Evolutionary conservation across 768 basidiomycete genomes (phyloP).

Genomic region (Naganishia vishniacii): DNA sequence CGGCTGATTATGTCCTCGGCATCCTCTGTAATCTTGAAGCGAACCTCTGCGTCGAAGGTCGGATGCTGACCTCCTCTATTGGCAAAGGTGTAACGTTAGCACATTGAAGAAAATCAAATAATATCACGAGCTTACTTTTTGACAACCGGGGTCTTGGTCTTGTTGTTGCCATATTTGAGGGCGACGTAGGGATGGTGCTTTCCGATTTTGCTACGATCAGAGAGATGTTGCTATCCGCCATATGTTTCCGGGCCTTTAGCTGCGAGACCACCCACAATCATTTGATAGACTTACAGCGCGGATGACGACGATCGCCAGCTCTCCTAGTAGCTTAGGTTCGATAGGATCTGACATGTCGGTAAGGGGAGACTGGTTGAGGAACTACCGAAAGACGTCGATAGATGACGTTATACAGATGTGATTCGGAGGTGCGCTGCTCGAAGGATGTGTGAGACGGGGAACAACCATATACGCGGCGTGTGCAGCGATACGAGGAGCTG

Average conservation of each 20-base stretch:
- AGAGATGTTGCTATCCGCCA: conserved; percentile 57
- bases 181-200: conserved; percentile 86
- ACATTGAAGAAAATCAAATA: background rate
- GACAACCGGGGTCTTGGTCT: conserved; percentile 66
- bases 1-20: conserved; percentile 43
- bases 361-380: background rate
- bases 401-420: no score
- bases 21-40: conserved; percentile 67
- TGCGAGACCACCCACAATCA: background rate
- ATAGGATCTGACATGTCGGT: conserved; percentile 9
- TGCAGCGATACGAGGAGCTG: no score
- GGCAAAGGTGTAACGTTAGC: background rate
- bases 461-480: no score
- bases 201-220: conserved; percentile 75
- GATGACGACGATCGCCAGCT: conserved; percentile 27
- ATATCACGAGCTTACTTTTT: conserved; percentile 52
- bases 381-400: background rate
- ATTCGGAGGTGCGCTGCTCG: no score
- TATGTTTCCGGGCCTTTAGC: background rate
- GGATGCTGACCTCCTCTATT: conserved; percentile 81
- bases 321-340: conserved; percentile 23
- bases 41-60: conserved; percentile 82
- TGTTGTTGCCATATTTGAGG: conserved; percentile 59
- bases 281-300: conserved; percentile 19
- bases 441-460: no score